Conservation (phyloP, 2,329 filamentous ascomycete species). For the Hawksworthiomyces lignivorus region DNA sequence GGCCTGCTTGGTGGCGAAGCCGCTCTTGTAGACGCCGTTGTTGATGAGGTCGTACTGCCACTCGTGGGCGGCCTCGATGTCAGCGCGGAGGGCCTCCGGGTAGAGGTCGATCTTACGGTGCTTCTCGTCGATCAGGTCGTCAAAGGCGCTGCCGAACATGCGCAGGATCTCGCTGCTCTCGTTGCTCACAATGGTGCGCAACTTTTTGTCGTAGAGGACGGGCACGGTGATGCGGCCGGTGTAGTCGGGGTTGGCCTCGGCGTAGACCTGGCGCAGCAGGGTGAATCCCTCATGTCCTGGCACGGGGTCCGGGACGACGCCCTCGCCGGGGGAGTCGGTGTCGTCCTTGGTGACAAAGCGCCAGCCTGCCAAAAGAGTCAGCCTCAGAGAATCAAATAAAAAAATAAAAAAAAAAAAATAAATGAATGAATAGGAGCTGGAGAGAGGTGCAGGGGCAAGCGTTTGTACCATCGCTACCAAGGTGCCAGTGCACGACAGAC, state of each 20-base stretch:
- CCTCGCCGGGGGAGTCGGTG: slow-evolving; percentile 46
- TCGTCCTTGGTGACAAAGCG: slow-evolving; percentile 65
- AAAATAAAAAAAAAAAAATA: slow-evolving; percentile 9
- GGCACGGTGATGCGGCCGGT: slow-evolving; percentile 80
- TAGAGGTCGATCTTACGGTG: slow-evolving; percentile 58
- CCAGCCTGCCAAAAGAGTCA: slow-evolving; percentile 54
- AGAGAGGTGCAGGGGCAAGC: too few relatives aligned
- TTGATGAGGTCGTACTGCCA: slow-evolving; percentile 75
- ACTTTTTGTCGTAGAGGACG: slow-evolving; percentile 73
- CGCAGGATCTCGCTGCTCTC: slow-evolving; percentile 89
- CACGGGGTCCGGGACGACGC: slow-evolving; percentile 60
- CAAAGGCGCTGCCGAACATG: slow-evolving; percentile 79
- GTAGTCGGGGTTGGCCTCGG: slow-evolving; percentile 64
- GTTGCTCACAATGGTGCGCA: slow-evolving; percentile 75
- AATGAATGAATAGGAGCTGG: too few relatives aligned
- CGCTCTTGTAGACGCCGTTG: slow-evolving; percentile 66
- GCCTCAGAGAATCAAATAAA: not conserved
- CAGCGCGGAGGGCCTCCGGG: slow-evolving; percentile 51
- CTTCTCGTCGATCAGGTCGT: slow-evolving; percentile 56
- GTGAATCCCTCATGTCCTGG: slow-evolving; percentile 62
- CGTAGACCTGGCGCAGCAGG: slow-evolving; percentile 73
- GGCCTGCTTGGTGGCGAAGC: slow-evolving; percentile 76
- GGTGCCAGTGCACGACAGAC: slow-evolving; percentile 89
- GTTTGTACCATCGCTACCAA: slow-evolving; percentile 53
- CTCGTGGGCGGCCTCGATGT: slow-evolving; percentile 70